Evolutionary conservation across 1,139 yeast species (phyloP).

Genomic region (Candida tropicalis): DNA sequence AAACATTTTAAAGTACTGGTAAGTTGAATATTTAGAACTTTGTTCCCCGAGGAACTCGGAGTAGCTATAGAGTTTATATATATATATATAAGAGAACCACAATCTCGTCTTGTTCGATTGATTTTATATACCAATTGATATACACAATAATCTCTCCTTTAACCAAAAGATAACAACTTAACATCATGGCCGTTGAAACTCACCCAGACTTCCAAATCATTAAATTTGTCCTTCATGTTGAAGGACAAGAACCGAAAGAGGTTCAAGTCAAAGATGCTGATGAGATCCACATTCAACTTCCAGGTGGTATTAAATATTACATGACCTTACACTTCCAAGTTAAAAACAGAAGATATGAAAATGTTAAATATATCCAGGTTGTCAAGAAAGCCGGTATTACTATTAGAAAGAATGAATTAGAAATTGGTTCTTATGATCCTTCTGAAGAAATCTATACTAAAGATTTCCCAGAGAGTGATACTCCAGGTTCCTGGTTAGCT

Average conservation of each 20-base stretch:
- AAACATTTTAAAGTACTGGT: background rate
- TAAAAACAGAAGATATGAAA: slow-evolving; percentile 30
- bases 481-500: slow-evolving; percentile 46
- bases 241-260: slow-evolving; percentile 30
- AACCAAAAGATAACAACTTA: background rate
- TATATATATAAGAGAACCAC: background rate
- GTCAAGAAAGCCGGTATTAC: slow-evolving; percentile 43
- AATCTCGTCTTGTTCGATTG: no score
- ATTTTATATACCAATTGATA: no score
- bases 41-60: slow-evolving; percentile 3
- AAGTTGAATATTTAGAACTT: background rate
- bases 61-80: background rate
- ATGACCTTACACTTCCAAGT: slow-evolving; percentile 40
- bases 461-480: slow-evolving; percentile 37
- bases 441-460: slow-evolving; percentile 30
- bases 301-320: slow-evolving; percentile 41
- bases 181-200: slow-evolving; percentile 10
- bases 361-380: slow-evolving; percentile 40
- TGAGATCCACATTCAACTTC: slow-evolving; percentile 33
- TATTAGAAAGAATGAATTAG: slow-evolving; percentile 33
- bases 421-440: slow-evolving; percentile 37
- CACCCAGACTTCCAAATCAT: slow-evolving; percentile 38
- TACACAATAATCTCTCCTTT: no score
- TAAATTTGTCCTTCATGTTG: slow-evolving; percentile 34
- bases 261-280: slow-evolving; percentile 36